Percentiles rank a stretch among this genome's conserved stretches.
phyloP scores from a whole-genome alignment of 441 rosid species.

The Daphne laureola region DNA sequence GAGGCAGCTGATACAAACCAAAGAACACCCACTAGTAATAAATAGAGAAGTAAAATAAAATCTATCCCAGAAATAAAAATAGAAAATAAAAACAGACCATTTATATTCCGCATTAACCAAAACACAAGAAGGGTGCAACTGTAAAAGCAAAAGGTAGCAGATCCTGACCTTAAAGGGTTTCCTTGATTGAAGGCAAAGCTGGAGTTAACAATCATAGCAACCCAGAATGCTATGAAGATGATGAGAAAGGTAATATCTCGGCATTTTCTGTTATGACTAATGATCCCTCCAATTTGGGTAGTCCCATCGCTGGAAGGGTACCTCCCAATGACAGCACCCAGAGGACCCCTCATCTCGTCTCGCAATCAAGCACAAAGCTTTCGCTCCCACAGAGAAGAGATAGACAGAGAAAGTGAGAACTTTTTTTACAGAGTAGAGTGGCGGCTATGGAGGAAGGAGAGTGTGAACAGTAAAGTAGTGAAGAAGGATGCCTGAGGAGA shows the following conservation, averaged over 20 bases:
- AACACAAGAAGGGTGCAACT: slow-evolving; percentile 20
- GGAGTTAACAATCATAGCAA: slow-evolving; percentile 95
- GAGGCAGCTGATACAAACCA: no score
- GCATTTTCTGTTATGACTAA: slow-evolving; percentile 86
- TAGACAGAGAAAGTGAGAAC: slow-evolving; percentile 5
- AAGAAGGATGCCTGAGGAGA: slow-evolving; percentile 6
- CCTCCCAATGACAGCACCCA: slow-evolving; percentile 87
- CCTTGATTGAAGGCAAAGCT: slow-evolving; percentile 97
- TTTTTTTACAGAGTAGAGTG: slow-evolving; percentile 15
- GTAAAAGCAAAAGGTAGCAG: neutral
- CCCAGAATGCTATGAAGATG: slow-evolving; percentile 84
- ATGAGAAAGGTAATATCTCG: slow-evolving; percentile 80
- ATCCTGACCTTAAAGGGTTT: slow-evolving; percentile 65
- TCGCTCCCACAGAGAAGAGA: slow-evolving; percentile 2
- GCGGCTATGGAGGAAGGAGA: slow-evolving; percentile 19
- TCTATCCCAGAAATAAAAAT: no score
- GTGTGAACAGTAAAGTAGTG: slow-evolving; percentile 14
- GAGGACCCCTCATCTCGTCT: slow-evolving; percentile 66
- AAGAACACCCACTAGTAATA: no score
- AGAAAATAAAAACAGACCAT: slow-evolving; percentile 2
- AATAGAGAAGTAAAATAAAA: no score
- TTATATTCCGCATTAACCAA: slow-evolving; percentile 8
- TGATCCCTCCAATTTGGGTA: slow-evolving; percentile 66
- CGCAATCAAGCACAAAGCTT: slow-evolving; percentile 14
- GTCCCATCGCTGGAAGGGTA: slow-evolving; percentile 87